Evolutionary conservation across 352 stramenopile genomes (phyloP).

Genomic region (Globisporangium cylindrosporum): DNA sequence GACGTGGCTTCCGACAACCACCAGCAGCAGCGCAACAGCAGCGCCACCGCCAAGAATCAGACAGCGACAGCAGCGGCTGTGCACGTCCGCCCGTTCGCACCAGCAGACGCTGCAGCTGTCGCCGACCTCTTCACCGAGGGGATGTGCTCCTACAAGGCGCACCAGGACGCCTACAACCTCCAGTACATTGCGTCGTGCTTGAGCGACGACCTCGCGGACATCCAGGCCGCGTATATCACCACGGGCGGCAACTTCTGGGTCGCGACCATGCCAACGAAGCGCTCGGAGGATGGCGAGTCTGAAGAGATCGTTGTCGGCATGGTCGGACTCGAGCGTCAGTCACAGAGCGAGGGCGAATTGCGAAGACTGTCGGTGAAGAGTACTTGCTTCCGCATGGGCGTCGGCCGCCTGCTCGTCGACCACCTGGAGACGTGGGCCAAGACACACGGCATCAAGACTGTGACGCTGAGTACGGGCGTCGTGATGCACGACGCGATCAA

Average conservation of each 20-base stretch:
- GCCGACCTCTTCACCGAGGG: constrained; percentile 30
- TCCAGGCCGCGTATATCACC: constrained; percentile 24
- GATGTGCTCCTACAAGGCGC: constrained; percentile 28
- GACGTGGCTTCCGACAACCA: not conserved
- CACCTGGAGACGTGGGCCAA: constrained; percentile 17
- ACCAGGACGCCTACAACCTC: constrained; percentile 25
- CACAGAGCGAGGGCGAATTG: constrained; percentile 9
- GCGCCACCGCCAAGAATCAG: not conserved
- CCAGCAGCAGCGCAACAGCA: not conserved
- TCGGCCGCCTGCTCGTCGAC: constrained; percentile 14
- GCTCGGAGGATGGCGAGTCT: too few species aligned
- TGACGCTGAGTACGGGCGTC: constrained; percentile 17
- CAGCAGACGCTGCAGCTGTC: constrained; percentile 3
- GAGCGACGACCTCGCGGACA: constrained; percentile 28
- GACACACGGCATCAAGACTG: not conserved
- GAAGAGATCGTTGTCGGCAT: constrained; percentile 16
- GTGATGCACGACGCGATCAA: constrained; percentile 18
- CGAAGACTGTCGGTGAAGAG: constrained; percentile 11
- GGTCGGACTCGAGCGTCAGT: constrained; percentile 10
- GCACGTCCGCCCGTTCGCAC: constrained; percentile 12
- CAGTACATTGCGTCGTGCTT: constrained; percentile 27
- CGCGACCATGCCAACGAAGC: constrained; percentile 11
- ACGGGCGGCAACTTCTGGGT: constrained; percentile 37
- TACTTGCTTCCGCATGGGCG: constrained; percentile 1
- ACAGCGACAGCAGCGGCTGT: not conserved